These are phyloP conservation scores for Herpotrichia juniperi DNA, from an alignment of 2,329 filamentous ascomycete species.

Conservation along the genomic window DNA sequence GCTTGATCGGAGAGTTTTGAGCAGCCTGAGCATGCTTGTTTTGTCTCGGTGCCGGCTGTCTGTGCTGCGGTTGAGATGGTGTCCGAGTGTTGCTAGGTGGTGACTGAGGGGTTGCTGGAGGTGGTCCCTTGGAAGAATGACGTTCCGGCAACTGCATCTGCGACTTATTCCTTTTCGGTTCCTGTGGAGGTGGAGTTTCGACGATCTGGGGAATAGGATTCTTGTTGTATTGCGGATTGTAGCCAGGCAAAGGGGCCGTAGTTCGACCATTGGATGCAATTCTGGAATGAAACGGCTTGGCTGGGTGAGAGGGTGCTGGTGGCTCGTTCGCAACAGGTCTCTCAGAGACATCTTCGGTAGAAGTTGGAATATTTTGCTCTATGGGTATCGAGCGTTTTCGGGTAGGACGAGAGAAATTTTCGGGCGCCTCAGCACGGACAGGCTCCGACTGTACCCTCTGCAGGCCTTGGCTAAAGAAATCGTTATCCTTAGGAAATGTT, in stretches of 20 bases:
- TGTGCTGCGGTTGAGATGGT: constrained; percentile 20
- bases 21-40: constrained; percentile 39
- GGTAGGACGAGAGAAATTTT: constrained; percentile 67
- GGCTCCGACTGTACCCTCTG: constrained; percentile 75
- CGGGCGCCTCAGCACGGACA: constrained; percentile 41
- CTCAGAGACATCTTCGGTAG: constrained; percentile 31
- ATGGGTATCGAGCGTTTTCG: constrained; percentile 32
- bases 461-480: constrained; percentile 57
- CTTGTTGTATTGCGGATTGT: constrained; percentile 33
- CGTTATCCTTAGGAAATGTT: constrained; percentile 40
- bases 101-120: constrained; percentile 17
- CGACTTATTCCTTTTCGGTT: constrained; percentile 36
- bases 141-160: constrained; percentile 56
- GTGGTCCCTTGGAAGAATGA: constrained; percentile 54
- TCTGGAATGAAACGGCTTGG: constrained; percentile 61
- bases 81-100: constrained; percentile 3
- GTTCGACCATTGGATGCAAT: constrained; percentile 63
- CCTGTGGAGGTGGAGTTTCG: constrained; percentile 62
- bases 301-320: constrained; percentile 43
- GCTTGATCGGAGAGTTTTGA: constrained; percentile 46
- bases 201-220: constrained; percentile 62
- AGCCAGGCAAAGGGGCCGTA: constrained; percentile 58
- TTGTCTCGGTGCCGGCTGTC: constrained; percentile 19
- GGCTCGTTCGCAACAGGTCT: constrained; percentile 37
- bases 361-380: constrained; percentile 24